A percentile compares a stretch with the other conserved stretches of the same genome.
Evolutionary conservation across 768 basidiomycete species (phyloP).

Genomic region (Tephrocybe sp.): DNA sequence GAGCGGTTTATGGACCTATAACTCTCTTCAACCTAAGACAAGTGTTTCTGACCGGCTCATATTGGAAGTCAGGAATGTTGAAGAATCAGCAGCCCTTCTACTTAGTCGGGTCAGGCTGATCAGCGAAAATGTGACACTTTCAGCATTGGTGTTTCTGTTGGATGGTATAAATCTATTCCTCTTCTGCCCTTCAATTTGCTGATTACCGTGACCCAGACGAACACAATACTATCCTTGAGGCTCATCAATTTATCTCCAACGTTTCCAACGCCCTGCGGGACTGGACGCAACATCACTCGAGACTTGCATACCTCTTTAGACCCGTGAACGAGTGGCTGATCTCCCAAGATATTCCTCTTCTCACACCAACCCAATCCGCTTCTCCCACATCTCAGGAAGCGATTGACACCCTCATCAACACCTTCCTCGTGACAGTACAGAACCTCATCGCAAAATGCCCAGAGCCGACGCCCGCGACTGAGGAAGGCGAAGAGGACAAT

Average conservation of each 20-base stretch:
- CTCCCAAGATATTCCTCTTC: slow-evolving; percentile 20
- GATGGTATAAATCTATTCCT: slow-evolving; percentile 29
- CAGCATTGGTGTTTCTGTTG: slow-evolving; percentile 33
- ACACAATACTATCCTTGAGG: slow-evolving; percentile 26
- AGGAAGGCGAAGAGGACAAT: slow-evolving; percentile 32
- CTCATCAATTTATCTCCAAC: slow-evolving; percentile 22
- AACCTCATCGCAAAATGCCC: slow-evolving; percentile 46
- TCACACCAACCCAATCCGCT: slow-evolving; percentile 2
- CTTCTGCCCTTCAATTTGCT: neutral
- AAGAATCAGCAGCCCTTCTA: slow-evolving; percentile 25
- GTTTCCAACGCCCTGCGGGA: slow-evolving; percentile 16
- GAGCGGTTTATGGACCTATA: slow-evolving; percentile 32
- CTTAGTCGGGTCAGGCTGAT: slow-evolving; percentile 21
- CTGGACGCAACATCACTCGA: slow-evolving; percentile 29
- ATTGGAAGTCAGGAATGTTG: slow-evolving; percentile 24
- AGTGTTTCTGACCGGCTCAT: slow-evolving; percentile 22
- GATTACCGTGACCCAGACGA: slow-evolving; percentile 31
- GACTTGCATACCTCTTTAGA: slow-evolving; percentile 29
- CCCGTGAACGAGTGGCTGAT: slow-evolving; percentile 33
- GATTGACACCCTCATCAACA: slow-evolving; percentile 52
- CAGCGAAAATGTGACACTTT: slow-evolving; percentile 21
- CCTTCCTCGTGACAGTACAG: slow-evolving; percentile 68
- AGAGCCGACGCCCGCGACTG: slow-evolving; percentile 15
- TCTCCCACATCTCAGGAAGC: slow-evolving; percentile 18
- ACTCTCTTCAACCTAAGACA: slow-evolving; percentile 28